Conservation (phyloP, 2,329 filamentous ascomycete genomes). For the Aureobasidium melanogenum region DNA sequence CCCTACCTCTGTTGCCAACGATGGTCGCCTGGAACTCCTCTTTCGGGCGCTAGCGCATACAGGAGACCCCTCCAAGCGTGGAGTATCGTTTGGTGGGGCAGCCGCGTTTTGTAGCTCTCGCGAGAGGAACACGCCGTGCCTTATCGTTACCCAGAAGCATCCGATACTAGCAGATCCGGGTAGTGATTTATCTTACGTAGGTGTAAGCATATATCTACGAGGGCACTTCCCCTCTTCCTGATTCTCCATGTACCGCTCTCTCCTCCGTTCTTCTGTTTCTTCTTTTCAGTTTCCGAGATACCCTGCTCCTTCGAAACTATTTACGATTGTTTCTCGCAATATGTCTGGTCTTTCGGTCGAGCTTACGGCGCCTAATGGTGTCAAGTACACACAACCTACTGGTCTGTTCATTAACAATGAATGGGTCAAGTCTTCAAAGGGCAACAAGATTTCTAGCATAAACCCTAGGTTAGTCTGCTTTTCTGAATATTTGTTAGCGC, state of each 20-base stretch:
- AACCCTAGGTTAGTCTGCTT: conserved; percentile 54
- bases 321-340: conserved; percentile 10
- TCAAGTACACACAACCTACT: conserved; percentile 60
- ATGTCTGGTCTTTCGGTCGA: conserved; percentile 47
- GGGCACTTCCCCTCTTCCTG: background rate
- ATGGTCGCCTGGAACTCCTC: background rate
- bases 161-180: background rate
- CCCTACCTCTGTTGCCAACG: background rate
- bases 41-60: background rate
- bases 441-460: conserved; percentile 55
- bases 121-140: background rate
- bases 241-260: conserved; percentile 4
- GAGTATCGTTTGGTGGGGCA: conserved; percentile 8
- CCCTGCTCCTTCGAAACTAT: background rate
- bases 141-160: background rate
- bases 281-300: conserved; percentile 2
- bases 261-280: background rate
- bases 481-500: background rate
- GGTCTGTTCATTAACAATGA: conserved; percentile 83
- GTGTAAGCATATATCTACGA: conserved; percentile 4
- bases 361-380: conserved; percentile 67
- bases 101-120: background rate
- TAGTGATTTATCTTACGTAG: background rate
- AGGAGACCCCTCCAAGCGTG: background rate
- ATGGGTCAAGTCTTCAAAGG: conserved; percentile 59